phyloP scores from a whole-genome alignment of 140 eudicot genomes.

The Stevia rebaudiana region DNA sequence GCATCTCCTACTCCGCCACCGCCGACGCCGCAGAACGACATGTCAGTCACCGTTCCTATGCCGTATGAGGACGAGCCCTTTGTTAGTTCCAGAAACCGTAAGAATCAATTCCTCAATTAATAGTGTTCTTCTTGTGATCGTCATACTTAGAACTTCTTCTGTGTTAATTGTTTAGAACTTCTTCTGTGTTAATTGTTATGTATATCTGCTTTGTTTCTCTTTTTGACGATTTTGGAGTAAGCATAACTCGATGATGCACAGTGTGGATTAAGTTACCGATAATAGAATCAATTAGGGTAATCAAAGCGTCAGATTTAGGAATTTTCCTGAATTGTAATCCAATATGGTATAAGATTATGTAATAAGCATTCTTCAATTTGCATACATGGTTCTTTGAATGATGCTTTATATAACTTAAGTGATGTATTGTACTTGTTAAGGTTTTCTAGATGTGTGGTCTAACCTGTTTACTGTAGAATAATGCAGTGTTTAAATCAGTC shows the following conservation, averaged over 20 bases:
- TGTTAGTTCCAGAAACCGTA: constrained; percentile 45
- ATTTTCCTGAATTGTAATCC: background rate
- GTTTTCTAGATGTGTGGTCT: background rate
- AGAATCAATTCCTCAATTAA: background rate
- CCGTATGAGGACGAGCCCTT: constrained; percentile 44
- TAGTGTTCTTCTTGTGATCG: background rate
- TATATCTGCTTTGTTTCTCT: background rate
- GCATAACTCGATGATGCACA: background rate
- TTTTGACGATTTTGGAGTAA: constrained; percentile 5
- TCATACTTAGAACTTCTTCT: background rate
- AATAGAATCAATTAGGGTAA: too few species aligned
- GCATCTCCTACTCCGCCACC: constrained; percentile 21
- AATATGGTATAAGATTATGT: background rate
- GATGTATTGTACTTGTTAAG: background rate
- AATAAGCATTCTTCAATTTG: background rate
- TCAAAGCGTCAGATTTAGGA: background rate
- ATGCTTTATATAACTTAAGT: background rate
- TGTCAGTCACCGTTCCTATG: constrained; percentile 47
- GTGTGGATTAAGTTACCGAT: background rate
- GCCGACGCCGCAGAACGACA: constrained; percentile 37
- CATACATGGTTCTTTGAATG: background rate
- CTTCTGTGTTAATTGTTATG: background rate
- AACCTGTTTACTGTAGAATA: background rate
- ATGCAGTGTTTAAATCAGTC: background rate
- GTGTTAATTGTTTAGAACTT: background rate